These are phyloP conservation scores for Azolla pinnata DNA, from an alignment of 75 land plant genomes.

Conservation along the genomic window DNA sequence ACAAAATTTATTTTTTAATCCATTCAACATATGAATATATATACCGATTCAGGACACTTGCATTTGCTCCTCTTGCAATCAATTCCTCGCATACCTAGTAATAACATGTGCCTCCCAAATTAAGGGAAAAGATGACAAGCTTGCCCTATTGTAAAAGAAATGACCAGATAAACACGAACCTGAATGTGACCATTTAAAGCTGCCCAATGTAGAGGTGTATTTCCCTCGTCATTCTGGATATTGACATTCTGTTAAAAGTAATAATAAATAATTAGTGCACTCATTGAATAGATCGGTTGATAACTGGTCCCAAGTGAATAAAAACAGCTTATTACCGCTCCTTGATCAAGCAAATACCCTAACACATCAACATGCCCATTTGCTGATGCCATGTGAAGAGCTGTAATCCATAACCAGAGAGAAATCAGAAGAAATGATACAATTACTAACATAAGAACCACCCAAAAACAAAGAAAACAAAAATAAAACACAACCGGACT, in stretches of 20 bases:
- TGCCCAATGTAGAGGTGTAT: constrained; percentile 93
- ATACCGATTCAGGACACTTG: constrained; percentile 55
- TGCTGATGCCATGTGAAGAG: constrained; percentile 97
- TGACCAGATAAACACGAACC: constrained; percentile 24
- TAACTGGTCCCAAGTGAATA: background rate
- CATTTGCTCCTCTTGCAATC: constrained; percentile 60
- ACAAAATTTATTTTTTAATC: too few relatives aligned
- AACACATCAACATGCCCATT: constrained; percentile 87
- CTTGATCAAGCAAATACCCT: constrained; percentile 51
- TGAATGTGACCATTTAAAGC: constrained; percentile 84
- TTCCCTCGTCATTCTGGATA: constrained; percentile 62
- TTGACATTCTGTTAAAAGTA: constrained; percentile 52
- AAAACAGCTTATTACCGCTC: constrained; percentile 47
- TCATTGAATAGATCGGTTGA: background rate
- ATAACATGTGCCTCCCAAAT: background rate
- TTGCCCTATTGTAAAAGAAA: background rate
- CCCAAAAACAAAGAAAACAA: too few relatives aligned
- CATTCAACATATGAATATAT: too few relatives aligned
- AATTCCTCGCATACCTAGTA: constrained; percentile 58
- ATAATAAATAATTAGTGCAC: background rate
- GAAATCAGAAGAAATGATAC: too few relatives aligned
- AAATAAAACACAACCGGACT: too few relatives aligned
- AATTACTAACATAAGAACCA: too few relatives aligned
- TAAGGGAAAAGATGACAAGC: too few relatives aligned
- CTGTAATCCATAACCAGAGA: constrained; percentile 28